These are phyloP conservation scores for Flammula alnicola DNA, from an alignment of 1,284 basidiomycete species.

Conservation along the genomic window DNA sequence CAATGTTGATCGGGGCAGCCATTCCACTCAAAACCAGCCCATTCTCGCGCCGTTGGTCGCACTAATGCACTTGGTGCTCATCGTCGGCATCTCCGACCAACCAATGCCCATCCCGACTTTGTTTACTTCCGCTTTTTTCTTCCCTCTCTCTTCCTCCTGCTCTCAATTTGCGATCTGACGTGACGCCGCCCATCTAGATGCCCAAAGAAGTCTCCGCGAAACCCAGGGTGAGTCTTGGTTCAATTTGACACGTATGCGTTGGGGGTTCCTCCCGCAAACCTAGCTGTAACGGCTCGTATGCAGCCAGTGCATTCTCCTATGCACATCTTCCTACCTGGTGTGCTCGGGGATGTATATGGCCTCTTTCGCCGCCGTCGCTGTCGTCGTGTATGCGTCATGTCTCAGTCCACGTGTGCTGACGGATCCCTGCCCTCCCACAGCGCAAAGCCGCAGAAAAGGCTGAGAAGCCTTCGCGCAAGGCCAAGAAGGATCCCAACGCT, in stretches of 20 bases:
- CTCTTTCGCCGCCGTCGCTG: slow-evolving; percentile 3
- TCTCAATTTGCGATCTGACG: slow-evolving; percentile 23
- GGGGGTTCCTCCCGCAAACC: not conserved
- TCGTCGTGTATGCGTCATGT: slow-evolving; percentile 15
- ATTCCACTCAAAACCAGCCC: slow-evolving; percentile 17
- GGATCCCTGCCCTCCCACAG: slow-evolving; percentile 38
- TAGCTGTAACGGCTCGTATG: slow-evolving; percentile 8
- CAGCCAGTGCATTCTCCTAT: not conserved
- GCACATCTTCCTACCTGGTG: no score
- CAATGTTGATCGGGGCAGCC: slow-evolving; percentile 17
- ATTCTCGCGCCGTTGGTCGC: slow-evolving; percentile 19
- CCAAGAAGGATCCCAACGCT: slow-evolving; percentile 81
- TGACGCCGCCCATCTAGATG: slow-evolving; percentile 58
- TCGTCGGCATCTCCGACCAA: slow-evolving; percentile 20
- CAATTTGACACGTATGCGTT: slow-evolving; percentile 21
- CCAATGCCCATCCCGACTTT: slow-evolving; percentile 10
- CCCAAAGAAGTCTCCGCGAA: slow-evolving; percentile 80
- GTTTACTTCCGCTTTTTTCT: slow-evolving; percentile 13
- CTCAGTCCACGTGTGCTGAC: slow-evolving; percentile 12
- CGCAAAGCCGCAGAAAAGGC: slow-evolving; percentile 78
- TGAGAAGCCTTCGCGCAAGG: slow-evolving; percentile 58
- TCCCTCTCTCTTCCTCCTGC: slow-evolving; percentile 12
- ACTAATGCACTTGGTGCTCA: slow-evolving; percentile 21
- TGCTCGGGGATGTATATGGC: not conserved
- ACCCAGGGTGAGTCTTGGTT: slow-evolving; percentile 61